phyloP scores from a whole-genome alignment of 805 yeast species.

The Candida vartiovaarae region DNA sequence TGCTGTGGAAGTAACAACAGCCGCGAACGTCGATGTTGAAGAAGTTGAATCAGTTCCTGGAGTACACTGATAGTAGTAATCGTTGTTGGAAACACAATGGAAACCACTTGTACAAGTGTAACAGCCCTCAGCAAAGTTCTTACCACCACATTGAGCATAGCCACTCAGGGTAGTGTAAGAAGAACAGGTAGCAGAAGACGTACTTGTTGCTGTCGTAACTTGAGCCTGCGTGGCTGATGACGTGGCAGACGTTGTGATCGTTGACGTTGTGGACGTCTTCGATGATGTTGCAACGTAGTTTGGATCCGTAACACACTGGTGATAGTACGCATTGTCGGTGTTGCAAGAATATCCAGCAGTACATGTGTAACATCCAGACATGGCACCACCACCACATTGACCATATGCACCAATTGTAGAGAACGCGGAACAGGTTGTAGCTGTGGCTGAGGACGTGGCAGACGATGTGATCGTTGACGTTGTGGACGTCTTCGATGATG shows the following conservation, averaged over 20 bases:
- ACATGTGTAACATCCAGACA: slow-evolving; percentile 6
- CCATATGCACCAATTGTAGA: slow-evolving; percentile 1
- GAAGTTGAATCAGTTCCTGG: neutral
- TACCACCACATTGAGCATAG: slow-evolving; percentile 17
- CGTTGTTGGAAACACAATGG: slow-evolving; percentile 7
- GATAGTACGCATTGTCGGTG: slow-evolving; percentile 4
- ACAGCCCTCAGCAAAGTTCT: slow-evolving; percentile 3
- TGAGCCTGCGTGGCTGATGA: neutral
- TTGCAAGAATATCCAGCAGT: slow-evolving; percentile 5
- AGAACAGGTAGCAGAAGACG: neutral
- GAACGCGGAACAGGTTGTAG: neutral
- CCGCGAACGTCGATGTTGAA: neutral
- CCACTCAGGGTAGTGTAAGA: neutral
- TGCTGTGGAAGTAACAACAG: neutral
- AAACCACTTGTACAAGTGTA: slow-evolving; percentile 10
- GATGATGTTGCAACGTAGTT: too few species aligned
- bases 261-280: too few species aligned
- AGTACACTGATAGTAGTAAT: slow-evolving; percentile 13
- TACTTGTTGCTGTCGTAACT: too few species aligned
- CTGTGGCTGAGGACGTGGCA: neutral
- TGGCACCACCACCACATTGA: slow-evolving; percentile 14
- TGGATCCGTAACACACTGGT: slow-evolving; percentile 11
- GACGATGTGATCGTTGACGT: too few species aligned
- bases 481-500: too few species aligned
- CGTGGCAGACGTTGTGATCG: neutral